Evolutionary conservation across 2,329 filamentous ascomycete species (phyloP).

Genomic region (Exserohilum rostratum): DNA sequence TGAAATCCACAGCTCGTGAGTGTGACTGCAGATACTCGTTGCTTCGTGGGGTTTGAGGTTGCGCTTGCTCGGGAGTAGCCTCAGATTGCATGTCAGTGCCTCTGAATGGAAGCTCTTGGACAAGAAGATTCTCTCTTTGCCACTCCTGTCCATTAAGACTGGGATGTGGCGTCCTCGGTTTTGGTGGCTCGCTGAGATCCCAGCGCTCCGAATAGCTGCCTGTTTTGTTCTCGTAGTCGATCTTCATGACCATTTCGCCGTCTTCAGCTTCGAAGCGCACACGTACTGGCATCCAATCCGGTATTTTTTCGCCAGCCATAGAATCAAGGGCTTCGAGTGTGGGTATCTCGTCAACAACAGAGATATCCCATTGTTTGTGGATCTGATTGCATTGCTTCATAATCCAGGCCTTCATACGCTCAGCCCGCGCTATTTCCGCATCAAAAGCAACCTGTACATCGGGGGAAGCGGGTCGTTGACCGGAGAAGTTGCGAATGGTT

Average conservation of each 20-base stretch:
- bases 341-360: conserved; percentile 24
- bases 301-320: conserved; percentile 35
- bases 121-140: conserved; percentile 6
- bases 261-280: conserved; percentile 37
- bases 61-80: not conserved
- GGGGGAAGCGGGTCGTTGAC: not conserved
- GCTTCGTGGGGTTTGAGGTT: not conserved
- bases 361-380: conserved; percentile 32
- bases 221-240: conserved; percentile 31
- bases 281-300: conserved; percentile 36
- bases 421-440: conserved; percentile 15
- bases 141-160: conserved; percentile 1
- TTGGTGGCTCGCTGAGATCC: conserved; percentile 14
- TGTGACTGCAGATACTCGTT: conserved; percentile 7
- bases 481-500: conserved; percentile 15
- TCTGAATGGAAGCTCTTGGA: conserved; percentile 8
- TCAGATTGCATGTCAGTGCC: not conserved
- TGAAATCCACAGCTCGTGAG: conserved; percentile 15
- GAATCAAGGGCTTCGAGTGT: conserved; percentile 30
- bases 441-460: not conserved
- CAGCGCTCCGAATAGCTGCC: conserved; percentile 15
- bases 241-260: conserved; percentile 37
- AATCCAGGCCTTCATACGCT: conserved; percentile 33
- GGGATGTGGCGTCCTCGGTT: not conserved
- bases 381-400: conserved; percentile 30